Conservation (phyloP, 176 grass and related monocot species). For the Triticum timopheevii region DNA sequence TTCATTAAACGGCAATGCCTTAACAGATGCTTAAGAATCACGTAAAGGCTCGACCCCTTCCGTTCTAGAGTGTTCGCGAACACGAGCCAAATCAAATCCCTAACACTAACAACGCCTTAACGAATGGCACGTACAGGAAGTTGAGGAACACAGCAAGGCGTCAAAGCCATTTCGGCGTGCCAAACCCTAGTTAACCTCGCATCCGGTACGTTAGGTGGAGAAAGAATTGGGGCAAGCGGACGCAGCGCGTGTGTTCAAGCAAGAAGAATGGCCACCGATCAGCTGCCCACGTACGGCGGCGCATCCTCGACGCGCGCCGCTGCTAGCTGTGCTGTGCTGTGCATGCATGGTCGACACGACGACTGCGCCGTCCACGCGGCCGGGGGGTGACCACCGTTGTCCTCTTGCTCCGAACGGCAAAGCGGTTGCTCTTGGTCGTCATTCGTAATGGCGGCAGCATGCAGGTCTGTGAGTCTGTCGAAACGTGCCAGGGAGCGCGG, state of each 20-base stretch:
- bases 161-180: not conserved
- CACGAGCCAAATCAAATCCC: not conserved
- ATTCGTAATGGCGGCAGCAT: not conserved
- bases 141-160: not conserved
- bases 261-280: not conserved
- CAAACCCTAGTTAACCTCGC: not conserved
- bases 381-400: not conserved
- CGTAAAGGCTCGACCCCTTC: not conserved
- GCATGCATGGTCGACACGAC: not conserved
- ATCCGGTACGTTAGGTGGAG: not conserved
- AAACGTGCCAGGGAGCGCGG: not conserved
- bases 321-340: not conserved
- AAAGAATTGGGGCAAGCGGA: not conserved
- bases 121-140: not conserved
- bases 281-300: not conserved
- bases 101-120: not conserved
- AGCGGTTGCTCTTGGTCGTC: constrained; percentile 18
- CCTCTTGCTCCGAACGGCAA: not conserved
- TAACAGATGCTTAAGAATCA: not conserved
- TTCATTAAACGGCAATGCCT: not conserved
- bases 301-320: not conserved
- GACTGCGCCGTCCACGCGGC: not conserved
- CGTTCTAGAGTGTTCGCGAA: not conserved
- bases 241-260: not conserved
- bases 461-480: not conserved